Evolutionary conservation across 75 land plant species (phyloP).

Genomic region (Cryptomeria japonica): DNA sequence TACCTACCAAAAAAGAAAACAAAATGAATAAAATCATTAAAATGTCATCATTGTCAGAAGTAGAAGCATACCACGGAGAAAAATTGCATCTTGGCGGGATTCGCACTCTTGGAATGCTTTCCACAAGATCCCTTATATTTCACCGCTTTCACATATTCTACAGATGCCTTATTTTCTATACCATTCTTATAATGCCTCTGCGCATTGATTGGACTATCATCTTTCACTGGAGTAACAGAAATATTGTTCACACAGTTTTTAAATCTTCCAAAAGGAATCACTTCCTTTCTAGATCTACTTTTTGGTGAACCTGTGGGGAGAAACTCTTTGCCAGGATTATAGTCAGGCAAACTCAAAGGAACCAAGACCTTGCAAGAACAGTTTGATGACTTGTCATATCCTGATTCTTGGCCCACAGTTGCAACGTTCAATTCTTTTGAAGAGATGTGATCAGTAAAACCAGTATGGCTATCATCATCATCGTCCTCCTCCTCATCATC

Average conservation of each 20-base stretch:
- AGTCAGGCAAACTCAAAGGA: not conserved
- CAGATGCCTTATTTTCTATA: not conserved
- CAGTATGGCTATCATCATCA: not conserved
- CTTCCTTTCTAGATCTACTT: not conserved
- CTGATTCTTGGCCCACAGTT: not conserved
- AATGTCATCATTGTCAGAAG: not conserved
- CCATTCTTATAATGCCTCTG: not conserved
- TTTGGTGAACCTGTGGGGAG: not conserved
- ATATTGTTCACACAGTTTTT: not conserved
- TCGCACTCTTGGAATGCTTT: not conserved
- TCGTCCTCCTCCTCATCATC: not conserved
- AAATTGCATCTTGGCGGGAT: not conserved
- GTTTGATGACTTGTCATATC: not conserved
- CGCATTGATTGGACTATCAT: not conserved
- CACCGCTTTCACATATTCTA: not conserved
- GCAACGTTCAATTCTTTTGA: not conserved
- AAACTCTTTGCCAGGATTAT: not conserved
- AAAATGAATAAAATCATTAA: not conserved
- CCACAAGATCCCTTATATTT: not conserved
- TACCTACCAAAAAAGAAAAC: not conserved
- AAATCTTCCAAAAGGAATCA: not conserved
- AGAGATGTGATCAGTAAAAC: not conserved
- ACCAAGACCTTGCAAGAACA: not conserved
- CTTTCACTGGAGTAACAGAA: not conserved
- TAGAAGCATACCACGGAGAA: not conserved